Conservation (phyloP, 257 asterid genomes). For the Datura wrightii region DNA sequence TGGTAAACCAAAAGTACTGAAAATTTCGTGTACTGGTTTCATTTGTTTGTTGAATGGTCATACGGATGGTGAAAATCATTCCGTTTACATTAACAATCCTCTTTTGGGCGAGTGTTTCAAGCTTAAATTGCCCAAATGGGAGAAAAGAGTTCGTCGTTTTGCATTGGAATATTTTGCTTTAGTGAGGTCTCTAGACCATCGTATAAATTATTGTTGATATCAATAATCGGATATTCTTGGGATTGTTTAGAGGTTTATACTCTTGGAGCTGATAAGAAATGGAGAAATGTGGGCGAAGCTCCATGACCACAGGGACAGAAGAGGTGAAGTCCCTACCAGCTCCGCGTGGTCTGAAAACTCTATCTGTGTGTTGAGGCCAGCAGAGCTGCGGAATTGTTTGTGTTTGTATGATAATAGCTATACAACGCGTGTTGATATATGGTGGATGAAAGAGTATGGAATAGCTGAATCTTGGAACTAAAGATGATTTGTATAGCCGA, state of each 20-base stretch:
- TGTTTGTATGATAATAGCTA: neutral
- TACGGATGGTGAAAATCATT: neutral
- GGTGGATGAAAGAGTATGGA: neutral
- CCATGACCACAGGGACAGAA: neutral
- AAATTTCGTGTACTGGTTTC: neutral
- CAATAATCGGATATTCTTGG: neutral
- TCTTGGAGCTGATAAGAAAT: neutral
- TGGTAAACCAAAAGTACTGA: neutral
- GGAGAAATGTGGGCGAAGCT: neutral
- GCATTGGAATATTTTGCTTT: neutral
- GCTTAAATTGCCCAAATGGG: neutral
- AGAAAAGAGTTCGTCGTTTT: neutral
- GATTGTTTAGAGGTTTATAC: neutral
- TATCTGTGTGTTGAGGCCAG: neutral
- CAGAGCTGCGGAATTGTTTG: neutral
- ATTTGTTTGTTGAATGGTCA: neutral
- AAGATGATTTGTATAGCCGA: neutral
- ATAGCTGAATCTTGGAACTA: neutral
- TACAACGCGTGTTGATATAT: neutral
- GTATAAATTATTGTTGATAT: neutral
- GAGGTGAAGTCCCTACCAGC: neutral
- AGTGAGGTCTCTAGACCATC: neutral
- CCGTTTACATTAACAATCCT: neutral
- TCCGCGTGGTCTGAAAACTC: neutral
- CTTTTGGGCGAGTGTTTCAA: neutral